Base-by-base conservation (phyloP, 1,284 basidiomycete genomes). In the Heterobasidion annosum region DNA sequence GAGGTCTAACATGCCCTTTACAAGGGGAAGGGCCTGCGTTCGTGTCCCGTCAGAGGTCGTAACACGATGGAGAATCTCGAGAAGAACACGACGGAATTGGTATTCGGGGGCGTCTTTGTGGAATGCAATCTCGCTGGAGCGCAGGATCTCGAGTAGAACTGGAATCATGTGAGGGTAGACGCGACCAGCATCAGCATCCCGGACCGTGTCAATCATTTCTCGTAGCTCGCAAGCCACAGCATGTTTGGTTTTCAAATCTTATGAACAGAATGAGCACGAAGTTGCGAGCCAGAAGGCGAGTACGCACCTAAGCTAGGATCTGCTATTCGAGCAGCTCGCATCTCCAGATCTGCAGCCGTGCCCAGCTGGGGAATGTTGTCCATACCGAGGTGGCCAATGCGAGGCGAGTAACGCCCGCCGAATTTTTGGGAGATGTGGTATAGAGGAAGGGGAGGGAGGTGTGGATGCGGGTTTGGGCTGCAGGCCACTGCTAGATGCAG, bases 31-130 rank as follows among this genome's bases (percentile, higher is more conserved):
- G 32, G 85, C 80, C 61, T 91, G 85, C 43, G 82, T 77, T 46
- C 90, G 81, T 49, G 94, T 77, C 8, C 82, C 75, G 56, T 99
- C 96, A 51, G 83, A 83, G 53, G 86, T 81, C 1, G 94, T 93
- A 12, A 98, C 76, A 32, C 94, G 88, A 68, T 96, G 90, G 25
- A 98, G 72, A 52, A 94, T 91, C 64, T 96, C 91, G 57, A 97
- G 76, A 12, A 96, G 77, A 42, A 88, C 82, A 60, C 90, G 85
- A 49, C 95, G 87, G 66, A 95, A 91, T 61, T 85, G 82, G 71
- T 88, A 94, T 68, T 98, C 96, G 15, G 80, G 68, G 13, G 82
- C 79, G 59, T 93, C 91, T 64, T 87, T 91, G 48, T 82, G 78
- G 63, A 90, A 85, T 1, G 89, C 82, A 19, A 86, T 81, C 60